Evolutionary conservation across 352 stramenopile genomes (phyloP), one percentile per base, ranked within the genome.

Genomic region (Globisporangium sylvaticum): DNA sequence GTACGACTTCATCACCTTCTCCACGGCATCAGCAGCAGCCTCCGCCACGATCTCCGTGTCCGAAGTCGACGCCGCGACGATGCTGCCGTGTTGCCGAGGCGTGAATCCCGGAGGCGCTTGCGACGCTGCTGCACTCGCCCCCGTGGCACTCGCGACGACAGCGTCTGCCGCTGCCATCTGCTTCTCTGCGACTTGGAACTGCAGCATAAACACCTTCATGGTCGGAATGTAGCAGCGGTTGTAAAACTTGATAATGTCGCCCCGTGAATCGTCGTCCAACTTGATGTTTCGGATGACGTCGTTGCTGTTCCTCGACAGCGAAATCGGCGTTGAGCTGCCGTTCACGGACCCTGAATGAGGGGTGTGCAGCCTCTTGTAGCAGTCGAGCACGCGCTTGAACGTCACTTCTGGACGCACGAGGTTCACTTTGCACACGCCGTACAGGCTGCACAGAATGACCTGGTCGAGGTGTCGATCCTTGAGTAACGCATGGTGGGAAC

Each of bases 171-270:
- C 87, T 22, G 84, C 83, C 67, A 92, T 78, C 71, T 96, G 88
- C 58, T 81, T 87, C 32, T 95, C 88, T n/a, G 92, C 84, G 3
- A 78, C 74, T 65, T 94, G 87, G 64, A 93, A 96, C 66, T 96
- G 88, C 20, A 96, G 77, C 68, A 96, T 76, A 50, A 96, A 94
- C 14, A 85, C 73, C 65, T 96, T 96, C 86, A 96, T 92, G 1
- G 79, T 75, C 3, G 83, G 76, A 65, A 95, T 91, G 65, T 83
- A 95, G 69, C 84, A 93, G 12, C 83, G 76, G 62, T 94, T 96
- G 77, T 96, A 96, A 59, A 95, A 96, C 74, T 93, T 94, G 74
- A 96, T 94, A 64, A 96, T 91, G 61, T 96, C 86, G 34, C 88
- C 88, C n/a, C 76, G 75, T 6, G 76, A 77, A 46, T 84, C 57